A percentile compares a stretch with the other conserved stretches of the same genome.
Evolutionary conservation across 2,329 filamentous ascomycete genomes (phyloP).

Genomic region (Phaeosphaeriaceae sp.): DNA sequence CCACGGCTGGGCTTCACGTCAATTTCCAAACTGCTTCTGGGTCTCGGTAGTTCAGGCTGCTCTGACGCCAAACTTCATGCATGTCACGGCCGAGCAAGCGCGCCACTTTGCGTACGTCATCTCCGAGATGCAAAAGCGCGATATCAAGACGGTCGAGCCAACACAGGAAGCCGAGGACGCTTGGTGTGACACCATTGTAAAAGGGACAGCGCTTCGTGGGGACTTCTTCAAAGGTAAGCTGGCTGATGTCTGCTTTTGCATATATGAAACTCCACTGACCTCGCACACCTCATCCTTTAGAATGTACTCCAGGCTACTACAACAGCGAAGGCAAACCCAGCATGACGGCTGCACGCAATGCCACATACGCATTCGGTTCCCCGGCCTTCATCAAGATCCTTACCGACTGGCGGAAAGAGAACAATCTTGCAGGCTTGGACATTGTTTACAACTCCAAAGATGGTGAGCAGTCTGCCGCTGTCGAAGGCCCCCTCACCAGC

Average conservation of each 20-base stretch:
- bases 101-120: conserved; percentile 58
- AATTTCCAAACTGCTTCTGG: conserved; percentile 66
- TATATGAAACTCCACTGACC: no score
- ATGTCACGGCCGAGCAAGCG: conserved; percentile 34
- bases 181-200: conserved; percentile 55
- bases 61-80: conserved; percentile 36
- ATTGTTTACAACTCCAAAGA: conserved; percentile 11
- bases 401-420: conserved; percentile 40
- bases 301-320: conserved; percentile 65
- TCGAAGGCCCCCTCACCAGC: neutral
- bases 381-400: conserved; percentile 43
- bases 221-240: conserved; percentile 36
- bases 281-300: conserved; percentile 7
- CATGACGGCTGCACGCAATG: conserved; percentile 27
- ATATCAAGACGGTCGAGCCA: conserved; percentile 53
- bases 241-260: no score
- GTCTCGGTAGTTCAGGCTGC: conserved; percentile 28
- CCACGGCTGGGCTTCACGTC: conserved; percentile 58
- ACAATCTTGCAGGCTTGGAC: conserved; percentile 41
- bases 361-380: conserved; percentile 39
- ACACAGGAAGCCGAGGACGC: conserved; percentile 56
- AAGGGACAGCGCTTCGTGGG: conserved; percentile 51
- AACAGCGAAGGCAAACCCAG: conserved; percentile 47
- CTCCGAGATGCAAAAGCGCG: conserved; percentile 41
- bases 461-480: conserved; percentile 1